Conservation (phyloP, 768 basidiomycete genomes). For the Paxillus ammoniavirescens region DNA sequence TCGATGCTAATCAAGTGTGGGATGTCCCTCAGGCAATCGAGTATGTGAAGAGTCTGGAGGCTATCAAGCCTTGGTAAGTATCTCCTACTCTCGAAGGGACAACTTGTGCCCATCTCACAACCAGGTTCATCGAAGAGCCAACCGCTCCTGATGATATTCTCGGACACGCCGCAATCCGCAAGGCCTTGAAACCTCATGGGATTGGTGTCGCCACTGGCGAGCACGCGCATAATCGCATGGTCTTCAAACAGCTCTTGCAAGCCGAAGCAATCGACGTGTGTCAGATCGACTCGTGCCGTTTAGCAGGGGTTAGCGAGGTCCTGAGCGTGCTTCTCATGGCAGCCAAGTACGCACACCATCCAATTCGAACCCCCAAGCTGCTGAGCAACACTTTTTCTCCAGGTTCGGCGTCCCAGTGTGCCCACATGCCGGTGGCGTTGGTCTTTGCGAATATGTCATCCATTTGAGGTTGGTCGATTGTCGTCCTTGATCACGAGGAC, state of each 20-base stretch:
- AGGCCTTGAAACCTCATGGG: constrained; percentile 74
- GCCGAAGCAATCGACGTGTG: constrained; percentile 92
- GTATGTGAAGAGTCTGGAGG: constrained; percentile 76
- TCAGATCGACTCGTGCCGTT: constrained; percentile 92
- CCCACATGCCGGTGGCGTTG: constrained; percentile 95
- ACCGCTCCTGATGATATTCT: constrained; percentile 94
- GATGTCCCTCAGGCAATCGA: constrained; percentile 92
- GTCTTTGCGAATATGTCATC: constrained; percentile 91
- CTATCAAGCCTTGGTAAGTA: constrained; percentile 81
- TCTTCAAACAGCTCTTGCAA: constrained; percentile 95
- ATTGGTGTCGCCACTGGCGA: constrained; percentile 97
- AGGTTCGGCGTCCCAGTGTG: constrained; percentile 90
- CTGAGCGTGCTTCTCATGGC: constrained; percentile 90
- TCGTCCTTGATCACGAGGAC: not conserved
- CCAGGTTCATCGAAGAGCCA: constrained; percentile 95
- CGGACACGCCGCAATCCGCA: constrained; percentile 83
- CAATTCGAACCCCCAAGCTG: not conserved
- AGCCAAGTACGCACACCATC: constrained; percentile 59
- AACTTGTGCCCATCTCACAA: not conserved
- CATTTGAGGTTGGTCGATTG: constrained; percentile 60
- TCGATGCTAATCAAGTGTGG: constrained; percentile 97
- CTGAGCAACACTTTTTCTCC: constrained; percentile 4
- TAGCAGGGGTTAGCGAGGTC: constrained; percentile 96
- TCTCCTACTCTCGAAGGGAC: not conserved
- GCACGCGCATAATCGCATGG: constrained; percentile 94